A percentile compares a stretch with the other conserved stretches of the same genome.
phyloP scores from a whole-genome alignment of 176 grass and related monocot species.

The Poa pratensis region DNA sequence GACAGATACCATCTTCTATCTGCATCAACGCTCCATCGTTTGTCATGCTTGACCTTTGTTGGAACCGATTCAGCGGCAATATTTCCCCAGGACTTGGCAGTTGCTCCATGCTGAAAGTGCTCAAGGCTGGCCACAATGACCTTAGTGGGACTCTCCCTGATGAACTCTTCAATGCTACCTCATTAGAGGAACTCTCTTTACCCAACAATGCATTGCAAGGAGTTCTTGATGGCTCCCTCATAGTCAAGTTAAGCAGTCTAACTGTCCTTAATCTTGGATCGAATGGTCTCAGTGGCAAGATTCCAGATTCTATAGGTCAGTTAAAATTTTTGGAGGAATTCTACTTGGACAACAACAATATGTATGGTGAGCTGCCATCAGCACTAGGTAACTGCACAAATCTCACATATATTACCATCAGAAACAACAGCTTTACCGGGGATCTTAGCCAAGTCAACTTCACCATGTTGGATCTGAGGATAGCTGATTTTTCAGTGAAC shows the following conservation, averaged over 20 bases:
- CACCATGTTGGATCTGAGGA: constrained; percentile 53
- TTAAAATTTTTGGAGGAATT: constrained; percentile 55
- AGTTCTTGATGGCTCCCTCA: constrained; percentile 51
- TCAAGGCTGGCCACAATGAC: constrained; percentile 62
- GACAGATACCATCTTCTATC: constrained; percentile 58
- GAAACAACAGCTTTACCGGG: constrained; percentile 64
- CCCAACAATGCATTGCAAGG: constrained; percentile 58
- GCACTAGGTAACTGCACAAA: constrained; percentile 58
- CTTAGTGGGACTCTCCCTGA: constrained; percentile 56
- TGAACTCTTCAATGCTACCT: constrained; percentile 58
- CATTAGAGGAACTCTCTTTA: constrained; percentile 57
- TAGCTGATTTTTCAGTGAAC: constrained; percentile 68
- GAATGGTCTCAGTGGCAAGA: constrained; percentile 44
- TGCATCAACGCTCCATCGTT: constrained; percentile 55
- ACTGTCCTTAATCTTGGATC: constrained; percentile 52
- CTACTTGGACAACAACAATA: constrained; percentile 54
- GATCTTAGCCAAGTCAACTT: constrained; percentile 63
- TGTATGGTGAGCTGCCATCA: constrained; percentile 58
- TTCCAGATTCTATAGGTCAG: constrained; percentile 67
- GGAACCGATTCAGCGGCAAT: constrained; percentile 58
- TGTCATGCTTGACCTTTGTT: constrained; percentile 55
- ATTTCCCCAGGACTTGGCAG: constrained; percentile 58
- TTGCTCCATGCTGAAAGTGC: constrained; percentile 60
- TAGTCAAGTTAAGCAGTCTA: constrained; percentile 54
- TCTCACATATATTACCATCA: constrained; percentile 65